Base-by-base conservation (phyloP, 371 early-diverging fungal species). In the Entomophthora muscae region DNA sequence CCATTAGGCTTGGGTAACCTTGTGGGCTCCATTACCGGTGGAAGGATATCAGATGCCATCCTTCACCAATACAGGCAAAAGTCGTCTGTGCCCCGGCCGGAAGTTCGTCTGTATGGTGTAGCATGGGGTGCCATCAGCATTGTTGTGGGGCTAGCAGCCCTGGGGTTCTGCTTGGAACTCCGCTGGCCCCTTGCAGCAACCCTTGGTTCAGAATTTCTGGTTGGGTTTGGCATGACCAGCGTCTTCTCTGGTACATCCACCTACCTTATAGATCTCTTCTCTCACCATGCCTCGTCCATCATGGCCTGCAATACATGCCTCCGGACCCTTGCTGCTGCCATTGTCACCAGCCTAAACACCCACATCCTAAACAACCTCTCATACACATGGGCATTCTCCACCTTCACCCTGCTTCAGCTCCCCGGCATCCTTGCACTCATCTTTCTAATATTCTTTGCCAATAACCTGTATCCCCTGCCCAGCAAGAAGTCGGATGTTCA, bases 1-100 rank as follows among this genome's bases (percentile, higher is more conserved):
- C 71, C 76, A 2, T 73, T 74, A 63, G 78, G 78, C 17, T 55
- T 70, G 21, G 78, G 78, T n/a, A 78, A 75, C 63, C 71, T 74
- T 0, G 5, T 76, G 3, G 78, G 78, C 12, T 73, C 78, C 1
- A 64, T 72, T 17, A 7, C 73, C 24, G 75, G 76, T 1, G 78
- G 78, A 0, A 71, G 66, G 31, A 62, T 70, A 21, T 64, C 76
- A 1, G 78, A 78, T 54, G 65, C 68, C 55, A 55, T 71, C 12
- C 54, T 77, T 27, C 53, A 7, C n/a, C 13, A 17, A 27, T 22
- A 3, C 10, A 31, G 51, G 24, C 3, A 17, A 2, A 22, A 23
- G n/a, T n/a, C 23, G 17, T 13, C 31, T 17, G 10, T 57, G 1
- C 58, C 64, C 10, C 61, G 33, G 2, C 65, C 73, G 7, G 78